Percentiles rank a stretch among this genome's conserved stretches.
These are phyloP conservation scores for Suillus discolor DNA, from an alignment of 768 basidiomycete genomes.

Conservation along the genomic window DNA sequence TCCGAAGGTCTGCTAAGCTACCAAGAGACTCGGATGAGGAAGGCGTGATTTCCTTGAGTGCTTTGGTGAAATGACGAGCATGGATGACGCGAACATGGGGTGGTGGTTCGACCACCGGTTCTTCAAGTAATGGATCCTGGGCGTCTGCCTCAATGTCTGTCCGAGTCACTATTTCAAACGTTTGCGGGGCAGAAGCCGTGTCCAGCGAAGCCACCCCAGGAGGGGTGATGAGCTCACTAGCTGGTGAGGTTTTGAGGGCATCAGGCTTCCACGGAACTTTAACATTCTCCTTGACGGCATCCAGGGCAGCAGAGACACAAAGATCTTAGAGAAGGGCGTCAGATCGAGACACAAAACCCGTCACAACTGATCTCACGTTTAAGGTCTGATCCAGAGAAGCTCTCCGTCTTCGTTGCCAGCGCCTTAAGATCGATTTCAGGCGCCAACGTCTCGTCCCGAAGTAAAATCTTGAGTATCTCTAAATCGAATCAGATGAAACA, in stretches of 20 bases:
- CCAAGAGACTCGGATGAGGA: conserved; percentile 84
- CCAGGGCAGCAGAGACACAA: conserved; percentile 90
- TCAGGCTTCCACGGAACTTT: conserved; percentile 71
- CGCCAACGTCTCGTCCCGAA: conserved; percentile 77
- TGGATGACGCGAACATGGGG: conserved; percentile 43
- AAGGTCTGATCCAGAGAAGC: conserved; percentile 92
- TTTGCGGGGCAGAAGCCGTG: conserved; percentile 4
- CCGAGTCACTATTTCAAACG: conserved; percentile 6
- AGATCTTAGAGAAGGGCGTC: conserved; percentile 56
- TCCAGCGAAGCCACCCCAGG: conserved; percentile 11
- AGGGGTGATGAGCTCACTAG: conserved; percentile 1
- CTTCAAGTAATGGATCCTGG: conserved; percentile 11
- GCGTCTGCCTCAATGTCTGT: conserved; percentile 5
- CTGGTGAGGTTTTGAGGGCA: conserved; percentile 9
- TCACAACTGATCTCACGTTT: conserved; percentile 65
- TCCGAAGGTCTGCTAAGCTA: conserved; percentile 71
- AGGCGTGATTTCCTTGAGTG: conserved; percentile 87
- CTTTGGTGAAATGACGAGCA: conserved; percentile 75
- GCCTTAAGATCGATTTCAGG: conserved; percentile 60
- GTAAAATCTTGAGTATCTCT: conserved; percentile 88
- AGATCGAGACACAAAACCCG: not conserved
- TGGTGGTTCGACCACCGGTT: conserved; percentile 2
- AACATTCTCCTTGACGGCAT: conserved; percentile 86
- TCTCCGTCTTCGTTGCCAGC: conserved; percentile 74
- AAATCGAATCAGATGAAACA: conserved; percentile 12